phyloP scores from a whole-genome alignment of 306 rosid genomes.

The Malus sylvestris region DNA sequence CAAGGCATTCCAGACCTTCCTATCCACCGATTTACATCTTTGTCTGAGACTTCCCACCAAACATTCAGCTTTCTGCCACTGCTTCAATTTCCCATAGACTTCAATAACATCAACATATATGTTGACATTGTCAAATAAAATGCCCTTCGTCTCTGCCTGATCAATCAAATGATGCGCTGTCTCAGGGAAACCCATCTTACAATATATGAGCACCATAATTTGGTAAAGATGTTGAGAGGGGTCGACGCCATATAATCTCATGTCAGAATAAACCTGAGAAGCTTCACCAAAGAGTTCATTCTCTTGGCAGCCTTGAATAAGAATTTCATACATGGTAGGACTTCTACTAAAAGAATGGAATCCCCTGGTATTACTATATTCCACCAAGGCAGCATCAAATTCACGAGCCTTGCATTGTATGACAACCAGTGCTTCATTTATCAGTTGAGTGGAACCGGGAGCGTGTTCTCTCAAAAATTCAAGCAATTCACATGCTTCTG shows the following conservation, averaged over 20 bases:
- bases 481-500: constrained; percentile 80
- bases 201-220: constrained; percentile 56
- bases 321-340: constrained; percentile 54
- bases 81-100: constrained; percentile 69
- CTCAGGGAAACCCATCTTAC: constrained; percentile 73
- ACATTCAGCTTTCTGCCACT: constrained; percentile 90
- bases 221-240: constrained; percentile 55
- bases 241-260: constrained; percentile 71
- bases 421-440: constrained; percentile 69
- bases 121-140: constrained; percentile 27
- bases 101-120: constrained; percentile 52
- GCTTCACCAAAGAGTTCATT: constrained; percentile 63
- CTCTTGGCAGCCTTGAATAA: constrained; percentile 63
- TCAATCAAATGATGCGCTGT: constrained; percentile 72
- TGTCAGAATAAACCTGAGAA: constrained; percentile 76
- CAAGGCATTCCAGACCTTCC: constrained; percentile 90
- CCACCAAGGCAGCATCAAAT: constrained; percentile 70
- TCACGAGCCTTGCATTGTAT: constrained; percentile 69
- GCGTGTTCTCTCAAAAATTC: constrained; percentile 66
- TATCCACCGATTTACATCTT: constrained; percentile 44
- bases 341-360: constrained; percentile 51
- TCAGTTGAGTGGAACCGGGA: constrained; percentile 48
- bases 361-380: constrained; percentile 48
- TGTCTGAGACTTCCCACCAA: constrained; percentile 69
- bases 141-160: constrained; percentile 52